Evolutionary conservation across 2,329 filamentous ascomycete genomes (phyloP).

Genomic region (Immersiporthe knoxdaviesiana): DNA sequence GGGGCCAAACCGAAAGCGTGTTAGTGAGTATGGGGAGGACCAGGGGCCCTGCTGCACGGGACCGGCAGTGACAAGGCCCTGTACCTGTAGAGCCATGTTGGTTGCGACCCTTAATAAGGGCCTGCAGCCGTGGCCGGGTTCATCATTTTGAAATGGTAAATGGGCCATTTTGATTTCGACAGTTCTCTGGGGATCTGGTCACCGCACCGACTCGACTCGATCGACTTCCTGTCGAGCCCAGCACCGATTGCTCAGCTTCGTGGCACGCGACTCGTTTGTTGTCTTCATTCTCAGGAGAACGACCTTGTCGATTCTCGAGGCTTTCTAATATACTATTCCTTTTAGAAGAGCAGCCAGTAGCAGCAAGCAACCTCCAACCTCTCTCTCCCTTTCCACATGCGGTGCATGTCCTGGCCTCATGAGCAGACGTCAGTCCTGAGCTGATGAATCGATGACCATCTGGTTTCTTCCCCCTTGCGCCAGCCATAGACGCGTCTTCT

Average conservation of each 20-base stretch:
- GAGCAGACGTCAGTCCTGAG: conserved; percentile 3
- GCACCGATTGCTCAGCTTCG: background rate
- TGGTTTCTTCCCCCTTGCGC: background rate
- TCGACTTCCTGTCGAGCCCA: background rate
- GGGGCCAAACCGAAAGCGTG: conserved; percentile 5
- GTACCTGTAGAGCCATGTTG: background rate
- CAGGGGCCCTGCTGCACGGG: conserved; percentile 15
- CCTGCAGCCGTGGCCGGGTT: background rate
- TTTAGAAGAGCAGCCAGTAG: background rate
- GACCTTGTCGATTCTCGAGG: background rate
- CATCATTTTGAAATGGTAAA: background rate
- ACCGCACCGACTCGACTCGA: background rate
- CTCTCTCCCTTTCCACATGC: conserved; percentile 3
- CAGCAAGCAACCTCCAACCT: background rate
- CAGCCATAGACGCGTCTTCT: background rate
- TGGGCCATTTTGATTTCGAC: conserved; percentile 4
- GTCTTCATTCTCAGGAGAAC: too few relatives aligned
- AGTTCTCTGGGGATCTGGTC: background rate
- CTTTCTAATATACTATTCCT: background rate
- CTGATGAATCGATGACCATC: conserved; percentile 5
- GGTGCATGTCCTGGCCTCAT: background rate
- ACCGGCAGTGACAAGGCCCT: conserved; percentile 10
- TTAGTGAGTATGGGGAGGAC: conserved; percentile 15
- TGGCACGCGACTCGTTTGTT: conserved; percentile 7
- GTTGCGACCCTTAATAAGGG: conserved; percentile 5